These are phyloP conservation scores for Fibroporia radiculosa DNA, from an alignment of 768 basidiomycete genomes.

Conservation along the genomic window DNA sequence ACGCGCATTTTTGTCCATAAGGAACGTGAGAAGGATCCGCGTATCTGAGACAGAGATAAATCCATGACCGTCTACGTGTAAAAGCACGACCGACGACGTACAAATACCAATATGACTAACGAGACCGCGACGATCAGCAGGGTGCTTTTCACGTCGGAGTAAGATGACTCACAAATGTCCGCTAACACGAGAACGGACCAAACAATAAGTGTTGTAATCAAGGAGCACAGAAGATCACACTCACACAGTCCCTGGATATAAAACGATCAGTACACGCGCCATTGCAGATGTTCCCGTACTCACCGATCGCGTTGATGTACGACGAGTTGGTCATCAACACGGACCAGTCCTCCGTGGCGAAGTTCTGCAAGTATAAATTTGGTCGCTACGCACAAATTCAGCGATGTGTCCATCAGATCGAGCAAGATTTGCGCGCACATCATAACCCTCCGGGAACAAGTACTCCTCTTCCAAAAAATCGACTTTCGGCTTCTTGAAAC, in stretches of 20 bases:
- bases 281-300: conserved; percentile 6
- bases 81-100: conserved; percentile 17
- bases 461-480: conserved; percentile 38
- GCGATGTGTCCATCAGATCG: background rate
- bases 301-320: conserved; percentile 43
- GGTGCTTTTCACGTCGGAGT: background rate
- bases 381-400: conserved; percentile 29
- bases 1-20: conserved; percentile 37
- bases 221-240: background rate
- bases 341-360: conserved; percentile 46
- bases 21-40: conserved; percentile 40
- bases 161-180: conserved; percentile 34
- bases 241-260: conserved; percentile 20
- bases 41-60: conserved; percentile 26
- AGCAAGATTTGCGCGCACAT: conserved; percentile 28
- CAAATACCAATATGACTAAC: conserved; percentile 47
- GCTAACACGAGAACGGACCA: conserved; percentile 14
- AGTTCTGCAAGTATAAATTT: conserved; percentile 47
- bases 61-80: no score
- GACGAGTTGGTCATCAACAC: conserved; percentile 44
- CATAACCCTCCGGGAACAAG: conserved; percentile 44
- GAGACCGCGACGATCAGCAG: background rate
- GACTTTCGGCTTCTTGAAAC: conserved; percentile 38
- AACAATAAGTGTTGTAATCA: background rate
- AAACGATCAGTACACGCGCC: background rate